A percentile compares a stretch with the other conserved stretches of the same genome.
phyloP scores from a whole-genome alignment of 139 green algal genomes.

The Axilococcus clingmanii region DNA sequence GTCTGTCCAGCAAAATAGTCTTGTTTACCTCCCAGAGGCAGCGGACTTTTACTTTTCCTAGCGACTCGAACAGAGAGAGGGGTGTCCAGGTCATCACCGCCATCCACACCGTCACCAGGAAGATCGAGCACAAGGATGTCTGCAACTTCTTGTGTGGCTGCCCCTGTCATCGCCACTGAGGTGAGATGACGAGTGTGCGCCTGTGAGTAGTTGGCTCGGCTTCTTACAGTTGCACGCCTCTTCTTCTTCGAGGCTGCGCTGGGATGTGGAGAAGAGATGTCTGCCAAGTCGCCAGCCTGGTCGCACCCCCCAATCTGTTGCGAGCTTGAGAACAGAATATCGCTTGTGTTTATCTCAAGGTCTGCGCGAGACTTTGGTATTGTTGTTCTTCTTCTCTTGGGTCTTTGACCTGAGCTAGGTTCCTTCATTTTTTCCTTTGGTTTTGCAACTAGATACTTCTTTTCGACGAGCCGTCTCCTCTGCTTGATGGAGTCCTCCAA shows the following conservation, averaged over 20 bases:
- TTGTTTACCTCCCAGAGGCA: neutral
- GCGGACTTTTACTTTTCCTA: neutral
- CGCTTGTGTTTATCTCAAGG: too few relatives aligned
- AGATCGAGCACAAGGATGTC: conserved; percentile 14
- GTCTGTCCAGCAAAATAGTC: neutral
- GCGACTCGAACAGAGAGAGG: conserved; percentile 6
- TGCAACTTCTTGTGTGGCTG: conserved; percentile 17
- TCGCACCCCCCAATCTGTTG: neutral
- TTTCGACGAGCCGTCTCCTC: conserved; percentile 12
- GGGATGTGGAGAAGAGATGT: neutral
- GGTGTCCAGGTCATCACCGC: conserved; percentile 22
- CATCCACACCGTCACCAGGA: conserved; percentile 1
- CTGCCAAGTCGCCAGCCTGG: neutral
- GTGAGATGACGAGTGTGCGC: too few relatives aligned
- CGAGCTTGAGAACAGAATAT: conserved; percentile 6
- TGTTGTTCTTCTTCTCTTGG: too few relatives aligned
- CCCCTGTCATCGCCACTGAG: neutral
- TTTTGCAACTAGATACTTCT: conserved; percentile 3
- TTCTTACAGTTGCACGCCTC: too few relatives aligned
- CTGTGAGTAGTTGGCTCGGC: too few relatives aligned
- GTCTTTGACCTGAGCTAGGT: neutral
- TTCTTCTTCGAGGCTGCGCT: too few relatives aligned
- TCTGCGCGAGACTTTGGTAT: too few relatives aligned
- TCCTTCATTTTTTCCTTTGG: conserved; percentile 3
- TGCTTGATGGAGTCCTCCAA: conserved; percentile 22